Evolutionary conservation across 164 flowering plant species (phyloP).

Genomic region (Taxillus chinensis): DNA sequence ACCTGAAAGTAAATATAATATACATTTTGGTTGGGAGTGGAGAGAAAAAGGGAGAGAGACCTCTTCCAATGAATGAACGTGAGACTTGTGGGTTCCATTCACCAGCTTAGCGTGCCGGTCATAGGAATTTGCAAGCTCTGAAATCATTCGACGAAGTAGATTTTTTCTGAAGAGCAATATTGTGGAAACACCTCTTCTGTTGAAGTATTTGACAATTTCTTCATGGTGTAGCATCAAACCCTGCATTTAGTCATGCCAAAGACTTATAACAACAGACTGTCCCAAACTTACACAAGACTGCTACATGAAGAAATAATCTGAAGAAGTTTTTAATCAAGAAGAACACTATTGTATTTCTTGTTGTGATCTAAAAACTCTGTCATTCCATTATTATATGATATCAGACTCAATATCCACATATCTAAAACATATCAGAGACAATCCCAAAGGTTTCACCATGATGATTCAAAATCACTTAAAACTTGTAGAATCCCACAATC

Average conservation of each 20-base stretch:
- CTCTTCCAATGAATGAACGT: constrained; percentile 73
- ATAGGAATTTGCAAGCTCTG: constrained; percentile 65
- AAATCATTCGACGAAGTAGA: constrained; percentile 59
- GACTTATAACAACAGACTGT: not conserved
- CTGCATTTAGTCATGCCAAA: constrained; percentile 15
- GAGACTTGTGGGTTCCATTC: constrained; percentile 85
- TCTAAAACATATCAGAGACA: too few species aligned
- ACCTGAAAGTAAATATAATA: constrained; percentile 5
- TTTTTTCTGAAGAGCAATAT: constrained; percentile 73
- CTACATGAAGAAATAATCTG: too few species aligned
- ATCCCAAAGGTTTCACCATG: too few species aligned
- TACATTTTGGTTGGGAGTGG: not conserved
- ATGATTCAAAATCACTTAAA: too few species aligned
- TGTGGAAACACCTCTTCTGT: constrained; percentile 51
- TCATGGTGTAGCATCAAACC: constrained; percentile 59
- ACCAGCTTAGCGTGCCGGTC: constrained; percentile 59
- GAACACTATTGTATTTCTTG: too few species aligned
- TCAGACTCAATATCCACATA: too few species aligned
- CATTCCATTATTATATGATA: too few species aligned
- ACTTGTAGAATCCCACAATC: too few species aligned
- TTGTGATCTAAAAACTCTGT: too few species aligned
- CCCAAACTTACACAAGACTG: too few species aligned
- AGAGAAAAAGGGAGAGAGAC: constrained; percentile 21
- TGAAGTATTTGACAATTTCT: constrained; percentile 61
- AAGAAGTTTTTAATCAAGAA: too few species aligned